Evolutionary conservation across 805 yeast species (phyloP).

Genomic region (Candida hungchunana): DNA sequence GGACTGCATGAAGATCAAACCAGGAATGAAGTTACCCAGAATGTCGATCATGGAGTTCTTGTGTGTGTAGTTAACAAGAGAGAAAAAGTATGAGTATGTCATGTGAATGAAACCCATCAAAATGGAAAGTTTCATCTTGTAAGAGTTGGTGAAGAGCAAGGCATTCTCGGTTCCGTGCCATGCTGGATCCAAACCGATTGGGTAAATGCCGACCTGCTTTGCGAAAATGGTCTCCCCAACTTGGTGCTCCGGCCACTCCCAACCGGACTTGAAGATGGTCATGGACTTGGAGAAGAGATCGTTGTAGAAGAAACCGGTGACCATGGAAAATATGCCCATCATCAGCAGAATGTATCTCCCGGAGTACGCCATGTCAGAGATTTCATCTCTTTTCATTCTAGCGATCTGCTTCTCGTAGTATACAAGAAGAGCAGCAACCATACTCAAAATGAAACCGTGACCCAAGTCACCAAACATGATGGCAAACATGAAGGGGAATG

Average conservation of each 20-base stretch:
- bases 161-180: slow-evolving; percentile 98
- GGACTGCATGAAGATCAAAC: slow-evolving; percentile 91
- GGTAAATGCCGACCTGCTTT: slow-evolving; percentile 61
- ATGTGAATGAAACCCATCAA: slow-evolving; percentile 93
- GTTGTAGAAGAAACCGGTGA: slow-evolving; percentile 91
- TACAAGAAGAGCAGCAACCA: slow-evolving; percentile 70
- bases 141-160: slow-evolving; percentile 86
- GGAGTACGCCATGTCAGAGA: slow-evolving; percentile 91
- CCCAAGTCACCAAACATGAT: slow-evolving; percentile 99
- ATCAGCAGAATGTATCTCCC: slow-evolving; percentile 88
- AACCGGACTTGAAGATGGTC: slow-evolving; percentile 81
- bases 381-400: slow-evolving; percentile 77
- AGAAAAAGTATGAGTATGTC: slow-evolving; percentile 84
- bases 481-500: slow-evolving; percentile 98
- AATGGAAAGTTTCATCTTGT: slow-evolving; percentile 94
- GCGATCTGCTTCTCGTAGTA: slow-evolving; percentile 68
- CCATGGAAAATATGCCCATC: slow-evolving; percentile 95
- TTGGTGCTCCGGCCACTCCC: slow-evolving; percentile 80
- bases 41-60: slow-evolving; percentile 75
- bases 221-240: slow-evolving; percentile 71
- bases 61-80: slow-evolving; percentile 71
- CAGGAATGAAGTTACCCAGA: slow-evolving; percentile 91
- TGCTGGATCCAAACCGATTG: slow-evolving; percentile 84
- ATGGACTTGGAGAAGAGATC: slow-evolving; percentile 90
- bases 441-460: slow-evolving; percentile 80